Conservation (phyloP, 73 alveolate genomes). For the Uronychia binucleata region DNA sequence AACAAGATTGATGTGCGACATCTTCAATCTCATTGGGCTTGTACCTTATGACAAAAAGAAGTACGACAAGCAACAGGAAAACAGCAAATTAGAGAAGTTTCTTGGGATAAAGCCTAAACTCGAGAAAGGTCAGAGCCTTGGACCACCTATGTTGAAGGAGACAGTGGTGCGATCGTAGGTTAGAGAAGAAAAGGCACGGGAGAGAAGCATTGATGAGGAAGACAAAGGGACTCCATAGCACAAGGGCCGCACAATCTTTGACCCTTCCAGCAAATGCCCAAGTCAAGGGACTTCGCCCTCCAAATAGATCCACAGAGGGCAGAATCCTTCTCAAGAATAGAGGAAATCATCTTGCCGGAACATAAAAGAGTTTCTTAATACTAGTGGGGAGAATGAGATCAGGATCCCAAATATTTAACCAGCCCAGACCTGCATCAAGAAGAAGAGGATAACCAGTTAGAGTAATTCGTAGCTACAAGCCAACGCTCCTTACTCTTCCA, state of each 20-base stretch:
- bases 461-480: neutral
- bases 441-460: too few species aligned
- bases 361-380: too few species aligned
- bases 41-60: conserved; percentile 46
- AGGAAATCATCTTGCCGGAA: too few species aligned
- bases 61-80: conserved; percentile 24
- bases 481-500: neutral
- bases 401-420: too few species aligned
- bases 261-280: neutral
- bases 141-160: neutral
- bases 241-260: too few species aligned
- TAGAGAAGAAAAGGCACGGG: neutral
- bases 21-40: conserved; percentile 48
- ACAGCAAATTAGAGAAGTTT: conserved; percentile 4
- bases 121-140: neutral
- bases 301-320: neutral
- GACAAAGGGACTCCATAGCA: neutral
- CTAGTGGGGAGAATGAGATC: too few species aligned
- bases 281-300: neutral
- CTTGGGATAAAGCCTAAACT: conserved; percentile 33
- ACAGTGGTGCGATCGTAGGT: neutral
- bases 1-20: conserved; percentile 53
- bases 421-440: too few species aligned
- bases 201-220: neutral
- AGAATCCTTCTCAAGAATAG: too few species aligned